Evolutionary conservation across 106 monocot genomes (phyloP).

Genomic region (Iris macrosiphon): DNA sequence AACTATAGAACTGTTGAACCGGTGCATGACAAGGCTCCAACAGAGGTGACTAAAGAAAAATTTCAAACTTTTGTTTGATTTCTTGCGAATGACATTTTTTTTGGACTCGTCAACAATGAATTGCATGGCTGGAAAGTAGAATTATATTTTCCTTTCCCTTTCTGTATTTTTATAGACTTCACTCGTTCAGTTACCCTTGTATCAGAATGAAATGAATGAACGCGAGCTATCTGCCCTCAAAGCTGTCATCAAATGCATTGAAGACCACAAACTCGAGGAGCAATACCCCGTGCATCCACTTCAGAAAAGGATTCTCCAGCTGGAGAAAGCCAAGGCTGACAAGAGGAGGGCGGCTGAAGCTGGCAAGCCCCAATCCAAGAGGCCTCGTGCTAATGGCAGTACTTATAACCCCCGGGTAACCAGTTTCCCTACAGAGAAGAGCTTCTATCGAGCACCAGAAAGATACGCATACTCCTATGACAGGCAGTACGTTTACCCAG

Average conservation of each 20-base stretch:
- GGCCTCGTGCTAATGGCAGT: slow-evolving; percentile 71
- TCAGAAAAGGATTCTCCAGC: slow-evolving; percentile 64
- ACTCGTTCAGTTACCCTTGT: no score
- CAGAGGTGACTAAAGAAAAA: no score
- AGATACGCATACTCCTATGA: slow-evolving; percentile 60
- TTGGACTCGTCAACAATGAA: no score
- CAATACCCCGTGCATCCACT: slow-evolving; percentile 67
- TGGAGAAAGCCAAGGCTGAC: slow-evolving; percentile 94
- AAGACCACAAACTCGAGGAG: slow-evolving; percentile 84
- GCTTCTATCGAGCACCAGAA: slow-evolving; percentile 51
- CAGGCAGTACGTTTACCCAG: slow-evolving; percentile 45
- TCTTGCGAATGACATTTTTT: no score
- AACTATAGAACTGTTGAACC: no score
- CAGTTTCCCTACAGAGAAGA: slow-evolving; percentile 11
- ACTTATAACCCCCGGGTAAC: slow-evolving; percentile 27
- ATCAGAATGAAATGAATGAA: slow-evolving; percentile 79
- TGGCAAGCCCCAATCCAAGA: slow-evolving; percentile 74
- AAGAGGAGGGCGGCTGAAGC: slow-evolving; percentile 78
- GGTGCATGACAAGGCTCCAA: no score
- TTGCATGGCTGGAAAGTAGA: no score
- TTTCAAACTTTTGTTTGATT: no score
- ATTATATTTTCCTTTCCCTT: no score
- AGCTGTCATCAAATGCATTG: slow-evolving; percentile 76
- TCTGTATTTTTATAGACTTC: no score
- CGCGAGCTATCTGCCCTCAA: slow-evolving; percentile 73